Base-by-base conservation (phyloP, 768 basidiomycete species). In the Mycena rosella region DNA sequence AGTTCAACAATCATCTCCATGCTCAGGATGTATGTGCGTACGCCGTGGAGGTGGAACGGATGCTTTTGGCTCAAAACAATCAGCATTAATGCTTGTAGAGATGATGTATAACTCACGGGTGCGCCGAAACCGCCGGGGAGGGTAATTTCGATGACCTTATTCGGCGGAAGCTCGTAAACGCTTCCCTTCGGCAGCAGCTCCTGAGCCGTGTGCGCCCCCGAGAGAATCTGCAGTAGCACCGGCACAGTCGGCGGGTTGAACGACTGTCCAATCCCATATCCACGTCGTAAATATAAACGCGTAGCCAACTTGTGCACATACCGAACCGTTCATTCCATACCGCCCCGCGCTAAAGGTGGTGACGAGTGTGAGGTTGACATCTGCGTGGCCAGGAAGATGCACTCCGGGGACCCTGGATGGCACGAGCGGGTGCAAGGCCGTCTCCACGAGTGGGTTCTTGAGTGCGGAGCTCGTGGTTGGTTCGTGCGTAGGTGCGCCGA, bases 221-320 rank as follows among this genome's bases (percentile, higher is more conserved):
- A 85, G 26, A 87, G 68, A 52, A 87, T 84, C 68, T 88, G 85
- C 18, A 87, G 78, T 9, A 88, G 75, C 2, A 85, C 84, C 0
- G 87, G 86, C 0, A 80, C 78, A 26, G 74, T 77, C 0, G 86
- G 86, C 2, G 83, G 75, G 3, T 60, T 54, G 47, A 78, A 84
- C 0, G 78, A 52, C 68, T 69, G n/a, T n/a, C n/a, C n/a, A n/a
- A n/a, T n/a, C n/a, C n/a, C n/a, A n/a, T n/a, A n/a, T n/a, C n/a
- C n/a, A n/a, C n/a, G n/a, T n/a, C n/a, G n/a, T n/a, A n/a, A 4
- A 11, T n/a, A 30, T 18, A n/a, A 2, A 9, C 38, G 15, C 9
- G 8, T 3, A 38, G 38, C 15, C 10, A 38, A 38, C 38, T 38
- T 10, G 22, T 49, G 32, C 56, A 34, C 47, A 14, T 53, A 27